Conservation (phyloP, 106 monocot genomes). For the Acanthochlamys bracteata region DNA sequence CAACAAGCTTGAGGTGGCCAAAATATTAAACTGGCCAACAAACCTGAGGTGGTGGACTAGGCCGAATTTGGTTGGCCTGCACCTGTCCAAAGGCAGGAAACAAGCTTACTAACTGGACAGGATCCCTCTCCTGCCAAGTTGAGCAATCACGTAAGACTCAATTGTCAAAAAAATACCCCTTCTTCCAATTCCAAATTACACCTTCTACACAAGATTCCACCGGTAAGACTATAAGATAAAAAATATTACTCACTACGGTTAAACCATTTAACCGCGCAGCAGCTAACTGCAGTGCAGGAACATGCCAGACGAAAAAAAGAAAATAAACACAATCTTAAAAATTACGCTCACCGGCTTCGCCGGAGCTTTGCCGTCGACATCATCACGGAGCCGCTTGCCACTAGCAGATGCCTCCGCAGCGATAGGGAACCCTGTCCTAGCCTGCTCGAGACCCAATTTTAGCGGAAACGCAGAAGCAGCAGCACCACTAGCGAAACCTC, state of each 20-base stretch:
- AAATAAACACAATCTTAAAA: neutral
- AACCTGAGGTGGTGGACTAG: slow-evolving; percentile 42
- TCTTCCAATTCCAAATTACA: neutral
- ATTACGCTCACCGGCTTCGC: slow-evolving; percentile 5
- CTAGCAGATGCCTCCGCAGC: slow-evolving; percentile 21
- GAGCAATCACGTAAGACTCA: neutral
- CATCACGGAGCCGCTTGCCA: slow-evolving; percentile 47
- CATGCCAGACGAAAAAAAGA: neutral
- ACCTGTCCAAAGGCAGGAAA: slow-evolving; percentile 64
- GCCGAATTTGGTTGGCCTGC: slow-evolving; percentile 50
- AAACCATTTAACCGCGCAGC: neutral
- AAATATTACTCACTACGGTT: neutral
- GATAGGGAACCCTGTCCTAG: slow-evolving; percentile 4
- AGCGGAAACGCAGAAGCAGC: slow-evolving; percentile 34
- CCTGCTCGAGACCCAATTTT: slow-evolving; percentile 65
- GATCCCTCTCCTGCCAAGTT: slow-evolving; percentile 38
- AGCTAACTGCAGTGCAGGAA: neutral
- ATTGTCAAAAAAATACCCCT: neutral
- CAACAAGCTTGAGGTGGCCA: no score
- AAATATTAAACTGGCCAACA: neutral
- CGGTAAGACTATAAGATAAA: neutral
- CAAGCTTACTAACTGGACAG: slow-evolving; percentile 40
- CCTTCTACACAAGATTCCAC: neutral
- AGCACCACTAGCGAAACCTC: slow-evolving; percentile 6
- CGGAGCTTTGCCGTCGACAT: slow-evolving; percentile 16